Conservation (phyloP, 352 stramenopile genomes). For the Halophytophthora batemanensis region DNA sequence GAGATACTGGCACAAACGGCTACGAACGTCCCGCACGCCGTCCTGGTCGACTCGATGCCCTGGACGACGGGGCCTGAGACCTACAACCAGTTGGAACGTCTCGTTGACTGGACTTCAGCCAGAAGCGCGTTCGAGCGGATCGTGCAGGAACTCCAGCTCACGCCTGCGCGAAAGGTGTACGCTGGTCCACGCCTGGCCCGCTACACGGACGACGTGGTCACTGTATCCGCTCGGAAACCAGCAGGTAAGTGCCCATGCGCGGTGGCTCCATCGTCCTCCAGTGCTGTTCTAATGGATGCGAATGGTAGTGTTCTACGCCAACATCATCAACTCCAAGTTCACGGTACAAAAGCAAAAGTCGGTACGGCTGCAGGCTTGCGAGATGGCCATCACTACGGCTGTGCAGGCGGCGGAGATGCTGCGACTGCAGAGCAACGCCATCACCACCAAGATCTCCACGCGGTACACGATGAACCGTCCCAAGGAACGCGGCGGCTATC, state of each 20-base stretch:
- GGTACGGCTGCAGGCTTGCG: slow-evolving; percentile 61
- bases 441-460: slow-evolving; percentile 65
- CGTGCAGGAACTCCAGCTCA: slow-evolving; percentile 42
- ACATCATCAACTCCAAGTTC: slow-evolving; percentile 82
- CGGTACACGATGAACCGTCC: slow-evolving; percentile 58
- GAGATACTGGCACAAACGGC: slow-evolving; percentile 23
- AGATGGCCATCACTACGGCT: slow-evolving; percentile 68
- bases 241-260: slow-evolving; percentile 34
- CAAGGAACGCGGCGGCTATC: slow-evolving; percentile 47
- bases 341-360: slow-evolving; percentile 60
- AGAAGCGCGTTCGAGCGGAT: slow-evolving; percentile 37
- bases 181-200: slow-evolving; percentile 54
- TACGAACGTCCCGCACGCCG: slow-evolving; percentile 22
- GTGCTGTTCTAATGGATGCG: neutral
- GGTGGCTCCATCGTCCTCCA: no score
- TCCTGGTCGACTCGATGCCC: slow-evolving; percentile 55
- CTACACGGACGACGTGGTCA: slow-evolving; percentile 74
- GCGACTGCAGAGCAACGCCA: slow-evolving; percentile 54
- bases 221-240: slow-evolving; percentile 64
- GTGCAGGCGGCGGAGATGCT: slow-evolving; percentile 71
- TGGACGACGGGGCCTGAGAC: slow-evolving; percentile 29
- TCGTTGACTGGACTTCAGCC: slow-evolving; percentile 32
- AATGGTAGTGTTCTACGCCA: slow-evolving; percentile 67
- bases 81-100: slow-evolving; percentile 13
- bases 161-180: slow-evolving; percentile 37